phyloP scores from a whole-genome alignment of 2,329 filamentous ascomycete genomes.

The Akanthomyces lecanii region DNA sequence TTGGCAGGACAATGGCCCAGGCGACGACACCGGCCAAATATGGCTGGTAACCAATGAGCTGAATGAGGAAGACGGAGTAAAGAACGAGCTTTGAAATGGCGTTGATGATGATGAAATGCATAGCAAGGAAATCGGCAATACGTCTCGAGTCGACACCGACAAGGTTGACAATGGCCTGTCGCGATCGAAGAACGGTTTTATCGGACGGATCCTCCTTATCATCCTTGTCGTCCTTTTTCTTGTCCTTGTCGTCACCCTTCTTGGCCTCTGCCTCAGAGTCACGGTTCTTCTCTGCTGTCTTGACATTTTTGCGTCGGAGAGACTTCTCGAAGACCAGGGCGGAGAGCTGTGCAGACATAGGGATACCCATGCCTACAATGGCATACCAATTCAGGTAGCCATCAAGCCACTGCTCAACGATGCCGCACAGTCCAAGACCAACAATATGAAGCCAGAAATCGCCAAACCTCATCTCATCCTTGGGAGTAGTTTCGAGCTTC shows the following conservation, averaged over 20 bases:
- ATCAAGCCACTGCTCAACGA: conserved; percentile 58
- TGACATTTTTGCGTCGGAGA: conserved; percentile 72
- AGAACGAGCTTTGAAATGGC: conserved; percentile 60
- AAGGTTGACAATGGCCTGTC: conserved; percentile 71
- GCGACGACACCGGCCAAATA: conserved; percentile 61
- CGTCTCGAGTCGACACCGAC: conserved; percentile 72
- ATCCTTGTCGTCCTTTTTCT: conserved; percentile 37
- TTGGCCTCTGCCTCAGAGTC: conserved; percentile 28
- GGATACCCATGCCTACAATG: conserved; percentile 58
- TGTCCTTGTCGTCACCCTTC: conserved; percentile 24
- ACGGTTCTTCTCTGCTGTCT: conserved; percentile 49
- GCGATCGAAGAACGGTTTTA: conserved; percentile 38
- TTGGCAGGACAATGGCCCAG: conserved; percentile 60
- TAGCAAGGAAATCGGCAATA: conserved; percentile 64
- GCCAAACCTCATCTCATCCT: conserved; percentile 39
- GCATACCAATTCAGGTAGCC: conserved; percentile 64
- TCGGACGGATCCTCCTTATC: conserved; percentile 46
- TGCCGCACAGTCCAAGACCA: conserved; percentile 56
- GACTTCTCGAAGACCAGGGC: conserved; percentile 73
- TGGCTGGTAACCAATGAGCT: conserved; percentile 67
- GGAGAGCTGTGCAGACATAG: conserved; percentile 65
- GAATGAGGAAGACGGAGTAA: conserved; percentile 62
- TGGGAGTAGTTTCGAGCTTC: conserved; percentile 55
- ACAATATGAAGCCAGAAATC: conserved; percentile 66
- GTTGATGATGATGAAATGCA: conserved; percentile 61